Evolutionary conservation across 164 flowering plant genomes (phyloP), one percentile per base, ranked within the genome.

Genomic region (Magnolia kwangsiensis): DNA sequence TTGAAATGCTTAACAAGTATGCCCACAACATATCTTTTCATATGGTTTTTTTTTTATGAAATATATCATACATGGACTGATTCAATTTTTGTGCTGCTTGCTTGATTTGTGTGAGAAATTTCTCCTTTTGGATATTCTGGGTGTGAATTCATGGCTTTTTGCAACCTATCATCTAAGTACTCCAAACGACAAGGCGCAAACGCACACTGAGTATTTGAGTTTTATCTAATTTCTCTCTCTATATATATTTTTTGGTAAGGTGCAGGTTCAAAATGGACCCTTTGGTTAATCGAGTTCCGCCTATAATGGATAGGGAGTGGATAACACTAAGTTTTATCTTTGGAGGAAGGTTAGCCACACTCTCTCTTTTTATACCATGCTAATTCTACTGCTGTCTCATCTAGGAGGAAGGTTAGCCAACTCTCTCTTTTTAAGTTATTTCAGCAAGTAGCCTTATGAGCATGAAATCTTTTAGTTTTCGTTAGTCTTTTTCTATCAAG

Each of bases 1-100:
- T 77, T 78, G 87, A 84, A 67, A 94, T 92, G 97, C 91, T 94
- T 67, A 84, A 79, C 21, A 94, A 89, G 97, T 94, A 90, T 73
- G 96, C 79, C 21, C 23, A 18, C 50, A 24, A 7, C 58, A 29
- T 67, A 72, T 24, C 76, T 9, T 72, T 76, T 58, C 37, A 2
- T 31, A 23, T 8, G 0, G n/a, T n/a, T n/a, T 7, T 10, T 67
- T 23, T 9, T 67, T 67, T 27, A 24, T 7, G 18, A 67, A 23
- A 23, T 21, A 67, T 31, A 31, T 31, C 37, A 31, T 31, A 16
- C 16, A 67, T 51, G 10, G 13, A 51, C 16, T 63, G 67, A 63
- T 18, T 19, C 67, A 16, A 16, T 63, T 63, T 7, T 7, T 2
- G 20, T 63, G 67, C 8, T 18, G 8, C 21, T 18, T 63, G 66